These are phyloP conservation scores for Picochlorum sp. DNA, from an alignment of 139 green algal genomes.

Conservation along the genomic window DNA sequence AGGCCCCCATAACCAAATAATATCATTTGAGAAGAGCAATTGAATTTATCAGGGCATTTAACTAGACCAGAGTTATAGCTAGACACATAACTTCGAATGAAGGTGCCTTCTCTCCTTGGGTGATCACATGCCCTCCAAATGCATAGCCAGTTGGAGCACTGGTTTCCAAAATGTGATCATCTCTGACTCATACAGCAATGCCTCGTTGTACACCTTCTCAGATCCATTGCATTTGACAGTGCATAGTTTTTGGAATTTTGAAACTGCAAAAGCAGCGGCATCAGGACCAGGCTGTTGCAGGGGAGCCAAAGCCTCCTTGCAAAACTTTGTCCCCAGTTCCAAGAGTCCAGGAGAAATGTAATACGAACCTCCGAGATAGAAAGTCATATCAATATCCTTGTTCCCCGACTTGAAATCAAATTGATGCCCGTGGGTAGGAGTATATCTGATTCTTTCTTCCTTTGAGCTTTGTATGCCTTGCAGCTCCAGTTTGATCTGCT, in stretches of 20 bases:
- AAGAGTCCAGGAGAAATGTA: conserved; percentile 59
- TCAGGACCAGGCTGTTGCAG: conserved; percentile 16
- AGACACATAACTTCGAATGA: conserved; percentile 57
- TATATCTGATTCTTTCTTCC: conserved; percentile 28
- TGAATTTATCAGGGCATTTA: conserved; percentile 49
- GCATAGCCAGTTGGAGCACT: conserved; percentile 63
- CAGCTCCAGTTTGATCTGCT: conserved; percentile 3
- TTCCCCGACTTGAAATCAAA: conserved; percentile 29
- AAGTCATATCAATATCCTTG: conserved; percentile 27
- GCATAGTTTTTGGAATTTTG: background rate
- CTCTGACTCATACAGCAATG: background rate
- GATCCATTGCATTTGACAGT: background rate
- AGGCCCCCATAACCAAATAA: conserved; percentile 51
- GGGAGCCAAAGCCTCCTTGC: conserved; percentile 36
- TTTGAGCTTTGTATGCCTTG: conserved; percentile 20
- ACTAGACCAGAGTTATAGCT: conserved; percentile 72
- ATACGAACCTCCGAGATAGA: conserved; percentile 37
- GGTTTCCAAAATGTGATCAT: conserved; percentile 65
- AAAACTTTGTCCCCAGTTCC: conserved; percentile 41
- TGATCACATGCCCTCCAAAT: conserved; percentile 63
- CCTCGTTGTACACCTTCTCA: background rate
- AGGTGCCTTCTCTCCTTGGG: conserved; percentile 34
- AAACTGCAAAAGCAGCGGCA: conserved; percentile 40
- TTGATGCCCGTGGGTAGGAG: conserved; percentile 42
- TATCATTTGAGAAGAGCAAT: conserved; percentile 7